Conservation (phyloP, 768 basidiomycete genomes). For the Pleurotus pulmonarius region DNA sequence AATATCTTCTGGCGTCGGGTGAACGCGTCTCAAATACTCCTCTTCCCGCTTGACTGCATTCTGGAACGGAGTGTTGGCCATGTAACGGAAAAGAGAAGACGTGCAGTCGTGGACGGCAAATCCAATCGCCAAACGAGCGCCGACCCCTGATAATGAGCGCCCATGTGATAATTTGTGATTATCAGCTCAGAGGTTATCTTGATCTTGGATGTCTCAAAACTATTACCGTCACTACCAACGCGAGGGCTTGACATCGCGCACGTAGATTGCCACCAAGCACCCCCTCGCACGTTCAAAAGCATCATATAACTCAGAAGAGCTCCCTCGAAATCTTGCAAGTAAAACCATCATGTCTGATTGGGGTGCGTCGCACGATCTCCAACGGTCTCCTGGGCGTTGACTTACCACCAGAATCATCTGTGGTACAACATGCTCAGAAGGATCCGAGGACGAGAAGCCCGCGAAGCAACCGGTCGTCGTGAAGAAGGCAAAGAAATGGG, state of each 20-base stretch:
- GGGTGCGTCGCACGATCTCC: constrained; percentile 21
- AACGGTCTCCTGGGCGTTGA: constrained; percentile 3
- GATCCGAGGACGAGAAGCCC: constrained; percentile 34
- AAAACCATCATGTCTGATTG: constrained; percentile 33
- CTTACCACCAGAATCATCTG: neutral
- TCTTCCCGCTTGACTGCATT: constrained; percentile 65
- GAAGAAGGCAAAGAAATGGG: constrained; percentile 63
- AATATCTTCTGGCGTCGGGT: constrained; percentile 76
- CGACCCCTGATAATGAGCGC: neutral
- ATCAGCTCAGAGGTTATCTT: neutral
- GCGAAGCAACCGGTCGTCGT: constrained; percentile 15
- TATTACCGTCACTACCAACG: neutral
- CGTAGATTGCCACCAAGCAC: neutral
- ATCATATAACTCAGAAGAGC: too few relatives aligned
- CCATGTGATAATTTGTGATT: neutral
- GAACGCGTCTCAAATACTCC: constrained; percentile 54
- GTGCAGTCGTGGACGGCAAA: neutral
- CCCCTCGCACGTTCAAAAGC: neutral
- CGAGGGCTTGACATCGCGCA: neutral
- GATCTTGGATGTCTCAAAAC: neutral
- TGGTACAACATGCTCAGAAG: constrained; percentile 20
- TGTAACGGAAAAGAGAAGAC: constrained; percentile 7
- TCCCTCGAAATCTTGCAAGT: too few relatives aligned
- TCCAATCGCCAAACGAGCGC: constrained; percentile 11
- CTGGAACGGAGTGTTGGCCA: constrained; percentile 46